Evolutionary conservation across 1,139 yeast species (phyloP).

Genomic region (Citeromyces hawaiiensis): DNA sequence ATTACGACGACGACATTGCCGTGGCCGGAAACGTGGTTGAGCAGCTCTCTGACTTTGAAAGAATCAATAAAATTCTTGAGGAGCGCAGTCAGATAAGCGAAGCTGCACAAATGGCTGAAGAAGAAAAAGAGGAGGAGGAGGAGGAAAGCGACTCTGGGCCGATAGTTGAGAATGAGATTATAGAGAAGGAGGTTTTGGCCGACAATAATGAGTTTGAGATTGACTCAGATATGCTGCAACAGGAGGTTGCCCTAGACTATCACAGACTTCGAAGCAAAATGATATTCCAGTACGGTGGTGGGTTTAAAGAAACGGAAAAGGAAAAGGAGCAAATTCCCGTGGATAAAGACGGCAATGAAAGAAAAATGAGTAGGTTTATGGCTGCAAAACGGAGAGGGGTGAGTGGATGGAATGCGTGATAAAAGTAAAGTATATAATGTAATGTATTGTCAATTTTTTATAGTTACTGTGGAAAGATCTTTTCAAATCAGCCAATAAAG

Average conservation of each 20-base stretch:
- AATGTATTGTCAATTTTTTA: too few species aligned
- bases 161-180: constrained; percentile 23
- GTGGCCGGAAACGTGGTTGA: constrained; percentile 46
- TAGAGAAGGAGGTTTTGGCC: constrained; percentile 10
- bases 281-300: constrained; percentile 26
- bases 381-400: constrained; percentile 25
- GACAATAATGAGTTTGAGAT: constrained; percentile 10
- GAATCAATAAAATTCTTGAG: constrained; percentile 34
- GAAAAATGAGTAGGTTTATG: constrained; percentile 54
- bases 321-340: constrained; percentile 57
- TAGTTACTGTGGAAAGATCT: too few species aligned
- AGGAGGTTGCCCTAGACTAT: constrained; percentile 40
- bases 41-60: constrained; percentile 38
- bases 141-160: constrained; percentile 23
- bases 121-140: constrained; percentile 16
- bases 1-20: constrained; percentile 47
- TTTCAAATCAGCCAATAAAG: too few species aligned
- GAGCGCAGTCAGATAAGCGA: constrained; percentile 14
- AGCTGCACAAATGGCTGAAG: constrained; percentile 2
- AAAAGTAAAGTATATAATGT: too few species aligned
- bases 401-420: not conserved
- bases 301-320: constrained; percentile 28
- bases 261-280: constrained; percentile 42
- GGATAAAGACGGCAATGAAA: constrained; percentile 52
- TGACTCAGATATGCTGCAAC: constrained; percentile 20